Base-by-base conservation (phyloP, 495 filamentous ascomycete genomes). In the Lepraria neglecta region DNA sequence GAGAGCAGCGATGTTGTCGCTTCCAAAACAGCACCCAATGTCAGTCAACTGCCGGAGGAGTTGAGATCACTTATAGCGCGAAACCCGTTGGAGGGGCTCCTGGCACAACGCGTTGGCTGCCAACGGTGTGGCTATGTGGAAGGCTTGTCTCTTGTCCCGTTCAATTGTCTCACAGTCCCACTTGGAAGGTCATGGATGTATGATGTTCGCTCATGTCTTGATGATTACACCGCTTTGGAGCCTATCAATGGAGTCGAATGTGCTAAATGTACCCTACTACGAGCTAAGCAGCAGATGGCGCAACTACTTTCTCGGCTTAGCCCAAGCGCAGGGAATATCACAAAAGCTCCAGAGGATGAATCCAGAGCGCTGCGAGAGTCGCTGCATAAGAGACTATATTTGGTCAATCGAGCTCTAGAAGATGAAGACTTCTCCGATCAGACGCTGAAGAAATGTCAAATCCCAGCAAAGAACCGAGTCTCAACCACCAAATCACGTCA, bases 71-170 rank as follows among this genome's bases (percentile, higher is more conserved):
- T 65, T 11, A 46, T 69, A 24, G 60, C 75, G 11, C 74, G 74
- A 42, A 88, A 86, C 65, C 95, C 95, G 3, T 76, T 99, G 1
- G 90, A 97, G 70, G 95, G 95, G 0, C 74, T 96, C 15, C 77
- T 91, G 27, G 94, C 91, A 0, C 92, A 97, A 71, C 78, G 94
- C 35, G 92, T 97, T 4, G 90, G 88, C 1, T 99, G 95, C 70
- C 86, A 88, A 58, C 73, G 75, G 31, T 99, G 95, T 70, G 89
- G 91, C 14, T 88, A 86, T 72, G 90, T 90, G 1, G 90, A 95
- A 65, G 90, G 90, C 3, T 77, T 97, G 38, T 87, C 86, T 12
- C 79, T 97, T 66, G 92, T 90, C 45, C 90, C 91, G 0, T 97
- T 97, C 78, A 96, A 95, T 66, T 96, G 90, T 70, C 74, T 99